These are phyloP conservation scores for Niveomyces coronatus DNA, from an alignment of 2,329 filamentous ascomycete species.

Conservation along the genomic window DNA sequence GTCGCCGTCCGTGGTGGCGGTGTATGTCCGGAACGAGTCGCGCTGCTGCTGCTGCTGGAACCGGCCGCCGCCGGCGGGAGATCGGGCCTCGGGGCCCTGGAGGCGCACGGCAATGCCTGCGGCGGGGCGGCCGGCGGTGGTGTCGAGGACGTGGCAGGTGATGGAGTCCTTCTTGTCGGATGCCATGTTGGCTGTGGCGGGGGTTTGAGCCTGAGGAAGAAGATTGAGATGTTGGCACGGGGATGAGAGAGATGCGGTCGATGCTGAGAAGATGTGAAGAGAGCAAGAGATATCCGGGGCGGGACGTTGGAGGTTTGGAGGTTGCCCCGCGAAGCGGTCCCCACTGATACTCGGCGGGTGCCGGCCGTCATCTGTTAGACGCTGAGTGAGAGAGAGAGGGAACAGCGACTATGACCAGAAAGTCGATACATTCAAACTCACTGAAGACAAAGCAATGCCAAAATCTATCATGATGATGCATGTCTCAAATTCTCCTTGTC, in stretches of 20 bases:
- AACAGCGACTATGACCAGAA: too few relatives aligned
- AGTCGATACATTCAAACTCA: too few relatives aligned
- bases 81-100: conserved; percentile 32
- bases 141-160: conserved; percentile 83
- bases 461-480: too few relatives aligned
- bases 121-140: conserved; percentile 60
- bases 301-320: background rate
- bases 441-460: too few relatives aligned
- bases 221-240: too few relatives aligned
- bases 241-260: background rate
- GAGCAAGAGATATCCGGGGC: too few relatives aligned
- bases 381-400: too few relatives aligned
- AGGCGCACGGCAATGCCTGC: conserved; percentile 56
- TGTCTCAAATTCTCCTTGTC: too few relatives aligned
- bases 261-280: background rate
- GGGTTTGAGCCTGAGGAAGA: background rate
- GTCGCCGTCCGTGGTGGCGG: conserved; percentile 55
- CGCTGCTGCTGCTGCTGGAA: too few relatives aligned
- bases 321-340: background rate
- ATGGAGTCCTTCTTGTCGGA: conserved; percentile 52
- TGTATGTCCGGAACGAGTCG: conserved; percentile 7
- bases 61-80: too few relatives aligned
- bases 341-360: conserved; percentile 8
- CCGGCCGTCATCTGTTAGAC: conserved; percentile 5
- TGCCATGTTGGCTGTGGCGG: background rate